Conservation (phyloP, 2,329 filamentous ascomycete genomes). For the Trichophyton rubrum region DNA sequence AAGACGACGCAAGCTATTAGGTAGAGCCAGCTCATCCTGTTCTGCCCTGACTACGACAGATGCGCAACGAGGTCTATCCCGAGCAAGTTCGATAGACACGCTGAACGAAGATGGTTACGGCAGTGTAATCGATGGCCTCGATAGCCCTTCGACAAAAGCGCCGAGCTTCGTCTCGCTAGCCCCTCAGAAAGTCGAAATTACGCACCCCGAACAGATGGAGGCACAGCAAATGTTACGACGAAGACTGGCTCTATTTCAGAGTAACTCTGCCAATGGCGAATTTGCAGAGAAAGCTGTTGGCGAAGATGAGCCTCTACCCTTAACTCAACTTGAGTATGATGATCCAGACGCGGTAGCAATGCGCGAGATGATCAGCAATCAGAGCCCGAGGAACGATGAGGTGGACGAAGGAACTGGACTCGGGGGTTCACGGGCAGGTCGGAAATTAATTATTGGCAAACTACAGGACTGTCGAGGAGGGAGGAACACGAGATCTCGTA, state of each 20-base stretch:
- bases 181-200: slow-evolving; percentile 12
- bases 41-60: slow-evolving; percentile 19
- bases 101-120: slow-evolving; percentile 34
- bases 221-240: slow-evolving; percentile 11
- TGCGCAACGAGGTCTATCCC: slow-evolving; percentile 20
- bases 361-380: slow-evolving; percentile 42
- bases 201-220: slow-evolving; percentile 6
- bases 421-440: background rate
- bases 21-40: slow-evolving; percentile 31
- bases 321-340: slow-evolving; percentile 39
- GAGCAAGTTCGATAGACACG: slow-evolving; percentile 40
- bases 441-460: slow-evolving; percentile 18
- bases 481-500: slow-evolving; percentile 24
- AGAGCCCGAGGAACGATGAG: slow-evolving; percentile 32
- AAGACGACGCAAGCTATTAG: slow-evolving; percentile 29
- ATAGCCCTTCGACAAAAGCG: slow-evolving; percentile 15
- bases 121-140: slow-evolving; percentile 23
- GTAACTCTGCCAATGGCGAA: slow-evolving; percentile 15
- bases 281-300: slow-evolving; percentile 17
- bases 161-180: slow-evolving; percentile 23
- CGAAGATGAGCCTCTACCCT: slow-evolving; percentile 27
- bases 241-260: slow-evolving; percentile 12
- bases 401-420: background rate
- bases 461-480: slow-evolving; percentile 26
- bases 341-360: slow-evolving; percentile 42